Evolutionary conservation across 2,329 filamentous ascomycete genomes (phyloP).

Genomic region (Coniochaeta sp.): DNA sequence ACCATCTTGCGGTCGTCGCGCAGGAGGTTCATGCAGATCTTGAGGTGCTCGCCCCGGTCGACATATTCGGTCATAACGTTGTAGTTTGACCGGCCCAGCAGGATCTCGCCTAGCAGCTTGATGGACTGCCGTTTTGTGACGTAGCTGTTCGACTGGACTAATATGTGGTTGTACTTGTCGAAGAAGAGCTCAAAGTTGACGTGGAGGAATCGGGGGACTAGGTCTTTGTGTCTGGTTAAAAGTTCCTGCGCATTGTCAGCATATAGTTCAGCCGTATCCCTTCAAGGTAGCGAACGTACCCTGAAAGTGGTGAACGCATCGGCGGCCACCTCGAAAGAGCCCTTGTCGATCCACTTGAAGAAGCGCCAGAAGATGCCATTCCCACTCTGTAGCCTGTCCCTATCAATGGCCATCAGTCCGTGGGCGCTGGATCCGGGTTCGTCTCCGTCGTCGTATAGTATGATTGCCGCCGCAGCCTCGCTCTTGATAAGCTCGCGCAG

Average conservation of each 20-base stretch:
- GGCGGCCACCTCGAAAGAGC: conserved; percentile 91
- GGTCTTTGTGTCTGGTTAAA: conserved; percentile 84
- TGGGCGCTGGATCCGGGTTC: conserved; percentile 65
- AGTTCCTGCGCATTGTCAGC: conserved; percentile 57
- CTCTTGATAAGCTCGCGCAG: conserved; percentile 83
- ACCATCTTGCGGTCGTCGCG: conserved; percentile 98
- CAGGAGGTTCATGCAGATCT: conserved; percentile 96
- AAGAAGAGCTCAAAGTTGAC: conserved; percentile 95
- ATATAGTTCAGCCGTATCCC: background rate
- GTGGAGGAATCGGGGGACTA: conserved; percentile 80
- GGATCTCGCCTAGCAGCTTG: conserved; percentile 89
- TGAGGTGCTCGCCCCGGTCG: conserved; percentile 88
- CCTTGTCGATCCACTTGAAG: conserved; percentile 95
- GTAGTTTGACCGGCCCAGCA: conserved; percentile 94
- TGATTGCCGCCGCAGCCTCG: conserved; percentile 82
- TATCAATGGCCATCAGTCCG: conserved; percentile 70
- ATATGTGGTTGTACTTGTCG: conserved; percentile 74
- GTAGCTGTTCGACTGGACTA: conserved; percentile 90
- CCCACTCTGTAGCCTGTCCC: conserved; percentile 67
- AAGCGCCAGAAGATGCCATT: conserved; percentile 93
- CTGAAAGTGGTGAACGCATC: conserved; percentile 97
- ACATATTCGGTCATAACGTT: conserved; percentile 98
- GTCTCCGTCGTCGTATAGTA: conserved; percentile 84
- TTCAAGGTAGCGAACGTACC: conserved; percentile 37
- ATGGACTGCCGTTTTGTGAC: conserved; percentile 98